Percentiles rank a stretch among this genome's conserved stretches.
Conservation (phyloP, 2,329 filamentous ascomycete species). For the Catunica adiposa region DNA sequence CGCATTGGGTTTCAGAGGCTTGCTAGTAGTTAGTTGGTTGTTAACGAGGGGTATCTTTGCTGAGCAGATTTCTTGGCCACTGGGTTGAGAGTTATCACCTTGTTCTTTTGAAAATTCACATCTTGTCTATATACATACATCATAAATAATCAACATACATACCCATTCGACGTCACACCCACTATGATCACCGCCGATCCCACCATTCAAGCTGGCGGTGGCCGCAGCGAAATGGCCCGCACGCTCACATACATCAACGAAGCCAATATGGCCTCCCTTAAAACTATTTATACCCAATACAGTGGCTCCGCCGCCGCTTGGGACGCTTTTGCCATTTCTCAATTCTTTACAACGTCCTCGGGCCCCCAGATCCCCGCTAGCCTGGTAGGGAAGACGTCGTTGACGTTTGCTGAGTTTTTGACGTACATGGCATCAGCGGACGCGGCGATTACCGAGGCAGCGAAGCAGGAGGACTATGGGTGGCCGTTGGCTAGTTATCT, state of each 20-base stretch:
- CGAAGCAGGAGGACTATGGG: slow-evolving; percentile 38
- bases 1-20: too few species aligned
- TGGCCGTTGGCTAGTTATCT: slow-evolving; percentile 81
- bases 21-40: too few species aligned
- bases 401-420: slow-evolving; percentile 34
- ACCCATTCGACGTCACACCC: neutral
- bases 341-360: slow-evolving; percentile 24
- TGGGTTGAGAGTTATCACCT: too few species aligned
- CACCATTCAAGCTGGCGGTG: slow-evolving; percentile 31
- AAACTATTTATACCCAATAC: slow-evolving; percentile 30
- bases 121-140: too few species aligned
- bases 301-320: slow-evolving; percentile 27
- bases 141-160: too few species aligned
- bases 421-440: slow-evolving; percentile 39
- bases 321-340: slow-evolving; percentile 28
- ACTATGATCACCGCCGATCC: slow-evolving; percentile 17
- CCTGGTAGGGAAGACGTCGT: slow-evolving; percentile 16
- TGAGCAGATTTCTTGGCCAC: too few species aligned
- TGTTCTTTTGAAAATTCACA: too few species aligned
- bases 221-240: slow-evolving; percentile 27
- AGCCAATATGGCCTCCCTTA: slow-evolving; percentile 27
- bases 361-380: slow-evolving; percentile 13
- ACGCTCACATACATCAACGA: slow-evolving; percentile 27
- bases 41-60: too few species aligned
- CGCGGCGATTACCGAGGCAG: slow-evolving; percentile 27